Base-by-base conservation (phyloP, 495 filamentous ascomycete species). In the Penicillium longicatenatum region DNA sequence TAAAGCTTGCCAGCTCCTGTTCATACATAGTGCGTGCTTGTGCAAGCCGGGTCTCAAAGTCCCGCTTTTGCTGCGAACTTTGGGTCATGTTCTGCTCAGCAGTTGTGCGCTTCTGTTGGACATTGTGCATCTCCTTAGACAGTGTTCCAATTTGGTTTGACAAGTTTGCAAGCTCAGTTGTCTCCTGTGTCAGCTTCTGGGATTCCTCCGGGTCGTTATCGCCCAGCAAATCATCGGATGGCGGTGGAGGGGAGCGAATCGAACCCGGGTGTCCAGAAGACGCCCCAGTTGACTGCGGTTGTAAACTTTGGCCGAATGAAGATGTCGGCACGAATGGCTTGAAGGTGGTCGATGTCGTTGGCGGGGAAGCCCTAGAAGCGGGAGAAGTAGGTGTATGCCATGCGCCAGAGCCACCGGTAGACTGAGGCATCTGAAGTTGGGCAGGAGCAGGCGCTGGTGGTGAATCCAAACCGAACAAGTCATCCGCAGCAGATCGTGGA, bases 321-420 rank as follows among this genome's bases (percentile, higher is more conserved):
- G 94, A 98, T 0, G 90, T 89, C 0, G 94, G 94, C 26, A 92
- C 74, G 71, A 98, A 98, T 2, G 94, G 92, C 69, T 90, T 96
- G 75, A 97, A 93, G 0, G 82, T 82, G 4, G 81, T 78, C 14
- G 75, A 66, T 48, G 72, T 55, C 21, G 73, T 60, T 41, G 69
- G 72, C 47, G 70, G 72, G 30, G 75, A 80, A 54, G 64, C 69
- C 41, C 68, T 66, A 10, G 70, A 75, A 2, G 57, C 42, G 1
- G 77, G 77, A 5, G 77, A 80, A 7, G 64, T 59, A 39, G 77
- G 77, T 2, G 66, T 67, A 11, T 71, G 70, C 57, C 78, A 79
- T 26, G 70, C 69, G 8, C 61, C 72, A 26, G 91, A 90, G 17
- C 89, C 87, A 26, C 89, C 90, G 6, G 90, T 89, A 29, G 89